Evolutionary conservation across 208 protist species (phyloP), one percentile per base, ranked within the genome.

Genomic region (Trypanosoma cruzi): DNA sequence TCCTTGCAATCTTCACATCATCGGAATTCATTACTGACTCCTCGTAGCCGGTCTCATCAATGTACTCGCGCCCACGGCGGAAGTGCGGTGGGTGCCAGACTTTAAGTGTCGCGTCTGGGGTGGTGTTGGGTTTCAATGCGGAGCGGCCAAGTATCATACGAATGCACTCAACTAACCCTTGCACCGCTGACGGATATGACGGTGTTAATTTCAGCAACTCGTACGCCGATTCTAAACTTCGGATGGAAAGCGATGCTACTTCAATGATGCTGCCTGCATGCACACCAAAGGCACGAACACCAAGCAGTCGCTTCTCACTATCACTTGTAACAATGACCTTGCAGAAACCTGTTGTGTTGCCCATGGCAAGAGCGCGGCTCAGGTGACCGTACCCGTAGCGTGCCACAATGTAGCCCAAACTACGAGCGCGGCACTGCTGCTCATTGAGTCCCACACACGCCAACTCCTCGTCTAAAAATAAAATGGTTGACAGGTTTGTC

Each of bases 281-380:
- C 13, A 75, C 65, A 11, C 86, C 81, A 46, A 88, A 70, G 24
- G 84, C 83, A 10, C 84, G 84, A 22, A 89, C 84, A 18, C 86
- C 86, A 32, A 92, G 76, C 36, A 92, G 72, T 3, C 76, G 73
- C 71, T 89, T 89, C 70, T 89, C 72, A 28, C 75, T 48, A 46
- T 92, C 79, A 71, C 86, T 88, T 32, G 86, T 83, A 8, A 88
- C 84, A 52, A 92, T 79, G 16, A 92, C 61, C 76, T 92, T 92
- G 71, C 88, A 80, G 42, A 92, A 92, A 16, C 86, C 86, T 31
- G 71, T 63, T 16, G 73, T 73, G 16, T 65, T 64, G 4, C 86
- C 86, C 66, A 81, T 77, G 48, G 85, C 63, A 48, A 84, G 61
- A 40, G 81, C 72, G n/a, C 87, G 84, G 1, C 78, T 73, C 42